Conservation (phyloP, 1,284 basidiomycete species). For the Pholiota adiposa region DNA sequence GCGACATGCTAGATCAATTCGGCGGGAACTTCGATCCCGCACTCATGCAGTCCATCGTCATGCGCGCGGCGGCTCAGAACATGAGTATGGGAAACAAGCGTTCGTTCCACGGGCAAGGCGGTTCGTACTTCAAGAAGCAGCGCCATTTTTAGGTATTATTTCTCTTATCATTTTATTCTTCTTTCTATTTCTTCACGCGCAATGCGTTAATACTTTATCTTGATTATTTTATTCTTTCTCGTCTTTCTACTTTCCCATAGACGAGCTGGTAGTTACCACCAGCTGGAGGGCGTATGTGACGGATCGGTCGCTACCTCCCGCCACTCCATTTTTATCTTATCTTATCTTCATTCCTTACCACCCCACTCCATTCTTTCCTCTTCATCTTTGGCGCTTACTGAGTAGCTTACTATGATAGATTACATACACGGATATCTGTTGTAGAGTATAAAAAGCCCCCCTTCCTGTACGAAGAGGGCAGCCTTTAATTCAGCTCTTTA, state of each 20-base stretch:
- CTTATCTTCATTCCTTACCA: neutral
- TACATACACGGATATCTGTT: neutral
- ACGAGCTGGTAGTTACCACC: neutral
- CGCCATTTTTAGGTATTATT: neutral
- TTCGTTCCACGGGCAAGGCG: too few species aligned
- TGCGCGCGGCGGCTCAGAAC: too few species aligned
- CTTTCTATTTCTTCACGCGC: neutral
- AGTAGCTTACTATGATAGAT: neutral
- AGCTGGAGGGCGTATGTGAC: neutral
- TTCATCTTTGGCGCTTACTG: neutral
- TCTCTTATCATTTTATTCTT: neutral
- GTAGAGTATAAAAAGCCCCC: neutral
- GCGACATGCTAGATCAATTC: too few species aligned
- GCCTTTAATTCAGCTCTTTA: neutral
- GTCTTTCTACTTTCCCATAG: neutral
- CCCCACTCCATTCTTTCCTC: neutral
- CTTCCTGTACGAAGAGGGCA: neutral
- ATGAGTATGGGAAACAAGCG: too few species aligned
- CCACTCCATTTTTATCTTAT: neutral
- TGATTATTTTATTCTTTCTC: neutral
- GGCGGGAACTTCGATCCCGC: too few species aligned
- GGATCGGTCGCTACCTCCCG: neutral
- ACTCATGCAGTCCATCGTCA: too few species aligned
- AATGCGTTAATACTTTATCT: neutral
- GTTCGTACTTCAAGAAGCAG: too few species aligned